Evolutionary conservation across 2,329 filamentous ascomycete genomes (phyloP).

Genomic region (Penicillium hordei): DNA sequence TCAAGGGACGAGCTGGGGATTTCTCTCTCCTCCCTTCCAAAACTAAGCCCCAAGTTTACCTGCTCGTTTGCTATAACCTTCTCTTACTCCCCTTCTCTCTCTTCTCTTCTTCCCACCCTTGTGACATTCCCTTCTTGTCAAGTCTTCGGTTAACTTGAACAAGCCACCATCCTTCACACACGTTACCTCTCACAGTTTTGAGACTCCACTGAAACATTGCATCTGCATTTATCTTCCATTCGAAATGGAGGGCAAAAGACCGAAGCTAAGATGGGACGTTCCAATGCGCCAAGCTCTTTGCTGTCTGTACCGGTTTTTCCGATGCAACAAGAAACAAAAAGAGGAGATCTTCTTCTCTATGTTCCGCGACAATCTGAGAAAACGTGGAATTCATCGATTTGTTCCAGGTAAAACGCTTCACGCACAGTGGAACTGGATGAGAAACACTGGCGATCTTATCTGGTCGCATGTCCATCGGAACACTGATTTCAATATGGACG

Average conservation of each 20-base stretch:
- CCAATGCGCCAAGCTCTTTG: slow-evolving; percentile 25
- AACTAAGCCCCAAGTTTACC: background rate
- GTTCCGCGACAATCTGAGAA: slow-evolving; percentile 23
- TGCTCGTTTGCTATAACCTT: background rate
- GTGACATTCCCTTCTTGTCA: background rate
- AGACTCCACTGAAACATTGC: background rate
- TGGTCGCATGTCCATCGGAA: slow-evolving; percentile 27
- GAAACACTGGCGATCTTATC: slow-evolving; percentile 11
- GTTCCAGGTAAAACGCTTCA: slow-evolving; percentile 9
- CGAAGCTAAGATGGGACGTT: slow-evolving; percentile 19
- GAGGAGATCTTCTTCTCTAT: slow-evolving; percentile 28
- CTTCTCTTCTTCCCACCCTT: background rate
- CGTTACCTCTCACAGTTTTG: background rate
- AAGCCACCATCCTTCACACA: background rate
- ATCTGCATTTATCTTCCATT: too few species aligned
- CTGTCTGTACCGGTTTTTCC: slow-evolving; percentile 28
- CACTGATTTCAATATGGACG: slow-evolving; percentile 18
- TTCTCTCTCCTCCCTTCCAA: background rate
- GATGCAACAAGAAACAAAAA: slow-evolving; percentile 7
- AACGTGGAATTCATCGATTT: slow-evolving; percentile 21
- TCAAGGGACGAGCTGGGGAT: background rate
- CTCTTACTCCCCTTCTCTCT: background rate
- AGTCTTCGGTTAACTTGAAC: background rate
- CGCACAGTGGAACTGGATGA: slow-evolving; percentile 28
- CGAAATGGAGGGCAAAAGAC: background rate